Base-by-base conservation (phyloP, 177 flowering plant genomes). In the Vitis hybrid region DNA sequence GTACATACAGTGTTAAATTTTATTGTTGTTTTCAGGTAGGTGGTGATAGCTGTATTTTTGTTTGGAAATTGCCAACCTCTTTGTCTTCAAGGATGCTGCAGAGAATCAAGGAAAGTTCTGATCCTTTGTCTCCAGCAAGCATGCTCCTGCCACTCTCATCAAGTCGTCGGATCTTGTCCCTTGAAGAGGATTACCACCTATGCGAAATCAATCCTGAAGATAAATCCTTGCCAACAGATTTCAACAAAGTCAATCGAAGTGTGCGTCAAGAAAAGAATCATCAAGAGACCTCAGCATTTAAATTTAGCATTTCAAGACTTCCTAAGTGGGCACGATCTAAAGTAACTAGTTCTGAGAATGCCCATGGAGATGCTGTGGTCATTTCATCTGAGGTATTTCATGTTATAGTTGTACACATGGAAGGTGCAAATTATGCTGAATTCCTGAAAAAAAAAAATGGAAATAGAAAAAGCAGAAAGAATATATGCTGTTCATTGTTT, bases 321-420 rank as follows among this genome's bases (percentile, higher is more conserved):
- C 97, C 94, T 51, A 86, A 80, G 61, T 91, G 97, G 97, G 94
- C 97, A 53, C 84, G 82, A 71, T 68, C 70, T 60, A 85, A 89
- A 81, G 78, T 88, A 34, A 66, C 64, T 22, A 66, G 58, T 59
- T 67, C 70, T 54, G 73, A 66, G 60, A 53, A 54, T 61, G 55
- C 67, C 45, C 31, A 66, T 12, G 52, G 29, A 5, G 22, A 65
- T 64, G 70, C 52, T 34, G 71, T 74, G 20, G 63, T 68, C 60
- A 63, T 50, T 61, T 77, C 74, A 62, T 57, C 68, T 18, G 76
- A 87, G 90, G 93, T 88, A 85, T 15, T 13, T 66, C 70, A 20
- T 19, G 13, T 54, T 26, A 63, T 48, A 39, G 45, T 39, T 39
- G 45, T 39, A 52, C n/a, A 57, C 39, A n/a, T n/a, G 31, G 5